These are phyloP conservation scores for Diaporthe aspalathi DNA, from an alignment of 2,329 filamentous ascomycete species.

Conservation along the genomic window DNA sequence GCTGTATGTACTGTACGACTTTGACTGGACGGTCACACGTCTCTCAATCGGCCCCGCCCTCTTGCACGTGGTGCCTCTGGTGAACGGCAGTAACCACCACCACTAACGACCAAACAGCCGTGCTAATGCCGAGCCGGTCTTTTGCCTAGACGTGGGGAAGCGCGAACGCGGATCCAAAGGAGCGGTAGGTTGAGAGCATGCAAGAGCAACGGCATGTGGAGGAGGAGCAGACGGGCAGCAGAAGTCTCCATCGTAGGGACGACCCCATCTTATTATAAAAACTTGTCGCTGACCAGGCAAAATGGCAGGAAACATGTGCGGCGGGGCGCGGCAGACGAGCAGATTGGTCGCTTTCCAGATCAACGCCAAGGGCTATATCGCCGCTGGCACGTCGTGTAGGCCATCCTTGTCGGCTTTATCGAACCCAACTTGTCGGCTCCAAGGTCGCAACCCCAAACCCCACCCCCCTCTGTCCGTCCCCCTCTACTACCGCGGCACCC, in stretches of 20 bases:
- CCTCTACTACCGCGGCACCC: not conserved
- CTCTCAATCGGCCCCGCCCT: not conserved
- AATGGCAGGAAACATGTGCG: not conserved
- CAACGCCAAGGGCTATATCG: conserved; percentile 29
- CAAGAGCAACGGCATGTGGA: conserved; percentile 19
- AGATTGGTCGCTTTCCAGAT: conserved; percentile 17
- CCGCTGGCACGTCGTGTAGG: conserved; percentile 20
- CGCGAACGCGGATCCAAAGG: conserved; percentile 18
- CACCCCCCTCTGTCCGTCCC: not conserved
- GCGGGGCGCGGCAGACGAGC: not conserved
- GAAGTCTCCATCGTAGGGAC: conserved; percentile 10
- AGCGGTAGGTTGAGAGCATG: conserved; percentile 23
- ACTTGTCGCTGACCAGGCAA: not conserved
- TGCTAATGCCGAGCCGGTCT: conserved; percentile 22
- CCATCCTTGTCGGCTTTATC: conserved; percentile 17
- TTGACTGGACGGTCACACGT: conserved; percentile 7
- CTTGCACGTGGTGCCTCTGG: no score
- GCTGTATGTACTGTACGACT: no score
- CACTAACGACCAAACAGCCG: not conserved
- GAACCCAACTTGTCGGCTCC: conserved; percentile 23
- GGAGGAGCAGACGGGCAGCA: not conserved
- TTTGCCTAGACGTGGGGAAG: conserved; percentile 4
- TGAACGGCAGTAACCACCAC: not conserved
- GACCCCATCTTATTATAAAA: conserved; percentile 27
- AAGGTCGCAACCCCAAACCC: not conserved